A percentile compares a stretch with the other conserved stretches of the same genome.
Conservation (phyloP, 768 basidiomycete genomes). For the Tremella yokohamensis region DNA sequence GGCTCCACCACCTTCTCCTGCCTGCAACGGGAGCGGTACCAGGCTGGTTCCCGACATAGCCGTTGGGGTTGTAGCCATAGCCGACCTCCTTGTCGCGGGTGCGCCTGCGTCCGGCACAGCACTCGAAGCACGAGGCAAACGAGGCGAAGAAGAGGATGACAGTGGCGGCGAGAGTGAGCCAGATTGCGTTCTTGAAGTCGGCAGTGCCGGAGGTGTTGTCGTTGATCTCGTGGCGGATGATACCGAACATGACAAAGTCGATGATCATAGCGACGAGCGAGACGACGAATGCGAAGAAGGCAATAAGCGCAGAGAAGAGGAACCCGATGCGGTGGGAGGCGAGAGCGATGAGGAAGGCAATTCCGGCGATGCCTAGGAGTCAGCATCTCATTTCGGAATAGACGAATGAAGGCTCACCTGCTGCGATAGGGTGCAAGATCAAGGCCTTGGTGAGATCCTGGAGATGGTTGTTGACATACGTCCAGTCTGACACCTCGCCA, state of each 20-base stretch:
- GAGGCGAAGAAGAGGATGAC: conserved; percentile 83
- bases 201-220: conserved; percentile 18
- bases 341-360: conserved; percentile 50
- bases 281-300: conserved; percentile 47
- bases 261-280: conserved; percentile 46
- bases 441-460: conserved; percentile 42
- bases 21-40: too few species aligned
- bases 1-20: too few species aligned
- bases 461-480: conserved; percentile 23
- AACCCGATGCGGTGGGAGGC: conserved; percentile 44
- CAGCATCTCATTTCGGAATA: neutral
- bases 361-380: conserved; percentile 41
- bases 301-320: conserved; percentile 43
- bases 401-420: conserved; percentile 29
- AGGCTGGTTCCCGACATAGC: too few species aligned
- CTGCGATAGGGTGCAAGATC: conserved; percentile 49
- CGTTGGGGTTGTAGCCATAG: too few species aligned
- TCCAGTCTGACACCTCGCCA: conserved; percentile 8
- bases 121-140: conserved; percentile 68
- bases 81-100: too few species aligned
- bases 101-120: conserved; percentile 9
- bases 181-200: conserved; percentile 60
- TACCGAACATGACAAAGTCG: conserved; percentile 43
- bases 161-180: conserved; percentile 85
- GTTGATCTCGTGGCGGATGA: conserved; percentile 34